phyloP scores from a whole-genome alignment of 305 asterid genomes.

The Fraxinus ornus region DNA sequence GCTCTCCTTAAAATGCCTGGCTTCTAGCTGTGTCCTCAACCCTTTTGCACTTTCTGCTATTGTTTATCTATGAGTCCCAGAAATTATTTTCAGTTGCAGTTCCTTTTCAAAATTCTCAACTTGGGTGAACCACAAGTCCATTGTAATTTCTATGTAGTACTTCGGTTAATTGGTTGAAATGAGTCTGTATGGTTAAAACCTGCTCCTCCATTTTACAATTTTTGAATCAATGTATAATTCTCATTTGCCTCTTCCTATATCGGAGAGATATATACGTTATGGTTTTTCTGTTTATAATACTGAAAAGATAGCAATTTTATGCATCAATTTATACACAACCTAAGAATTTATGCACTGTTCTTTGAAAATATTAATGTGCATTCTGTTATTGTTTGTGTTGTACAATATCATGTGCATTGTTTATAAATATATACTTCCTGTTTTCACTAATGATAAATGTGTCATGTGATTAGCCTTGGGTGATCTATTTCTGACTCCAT shows the following conservation, averaged over 20 bases:
- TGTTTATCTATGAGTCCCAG: background rate
- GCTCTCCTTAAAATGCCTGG: background rate
- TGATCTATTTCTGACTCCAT: background rate
- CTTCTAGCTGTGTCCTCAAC: background rate
- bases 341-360: background rate
- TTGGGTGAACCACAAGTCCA: background rate
- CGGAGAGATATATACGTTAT: background rate
- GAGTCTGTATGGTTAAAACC: background rate
- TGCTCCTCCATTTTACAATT: background rate
- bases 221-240: background rate
- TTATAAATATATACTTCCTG: background rate
- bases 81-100: background rate
- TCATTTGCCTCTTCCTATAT: background rate
- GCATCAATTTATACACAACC: background rate
- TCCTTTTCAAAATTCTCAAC: background rate
- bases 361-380: background rate
- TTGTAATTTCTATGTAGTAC: background rate
- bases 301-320: background rate
- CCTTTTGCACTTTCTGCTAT: background rate
- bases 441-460: background rate
- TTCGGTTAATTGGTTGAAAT: background rate
- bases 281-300: background rate
- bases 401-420: background rate
- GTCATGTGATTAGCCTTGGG: background rate
- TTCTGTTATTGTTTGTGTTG: background rate